Percentiles rank a stretch among this genome's conserved stretches.
phyloP scores from a whole-genome alignment of 78 protist genomes.

The Dictyostelium brefeldianum region DNA sequence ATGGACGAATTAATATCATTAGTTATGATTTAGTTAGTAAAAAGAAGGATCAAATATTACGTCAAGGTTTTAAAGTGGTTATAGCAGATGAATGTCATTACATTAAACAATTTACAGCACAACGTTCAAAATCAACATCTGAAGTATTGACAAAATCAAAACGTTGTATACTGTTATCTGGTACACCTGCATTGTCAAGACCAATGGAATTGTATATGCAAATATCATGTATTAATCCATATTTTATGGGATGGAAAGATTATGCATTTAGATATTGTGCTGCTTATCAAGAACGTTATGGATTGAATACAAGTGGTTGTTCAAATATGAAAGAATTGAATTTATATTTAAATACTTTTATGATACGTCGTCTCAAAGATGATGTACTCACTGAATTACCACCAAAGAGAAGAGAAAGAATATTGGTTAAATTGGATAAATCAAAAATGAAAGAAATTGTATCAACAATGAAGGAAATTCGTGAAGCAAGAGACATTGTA shows the following conservation, averaged over 20 bases:
- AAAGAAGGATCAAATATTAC: background rate
- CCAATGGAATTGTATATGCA: constrained; percentile 93
- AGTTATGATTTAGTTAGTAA: constrained; percentile 61
- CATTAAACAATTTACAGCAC: constrained; percentile 76
- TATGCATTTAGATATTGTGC: constrained; percentile 86
- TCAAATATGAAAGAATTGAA: constrained; percentile 89
- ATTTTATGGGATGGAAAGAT: constrained; percentile 25
- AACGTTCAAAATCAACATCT: constrained; percentile 68
- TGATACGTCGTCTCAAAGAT: constrained; percentile 91
- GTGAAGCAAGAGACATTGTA: background rate
- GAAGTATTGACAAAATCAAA: constrained; percentile 53
- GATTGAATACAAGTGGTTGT: constrained; percentile 76
- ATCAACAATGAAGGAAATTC: constrained; percentile 4
- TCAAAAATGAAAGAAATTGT: constrained; percentile 18
- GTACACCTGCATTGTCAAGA: constrained; percentile 94
- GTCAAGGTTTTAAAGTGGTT: constrained; percentile 56
- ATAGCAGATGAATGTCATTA: constrained; percentile 89
- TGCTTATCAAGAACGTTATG: constrained; percentile 20
- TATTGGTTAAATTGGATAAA: constrained; percentile 35
- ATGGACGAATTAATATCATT: constrained; percentile 77
- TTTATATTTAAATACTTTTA: constrained; percentile 34
- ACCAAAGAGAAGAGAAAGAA: constrained; percentile 85
- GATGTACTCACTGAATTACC: constrained; percentile 93
- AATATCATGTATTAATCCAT: constrained; percentile 46
- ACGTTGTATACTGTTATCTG: constrained; percentile 84